Base-by-base conservation (phyloP, 257 asterid genomes). In the Fraxinus quadrangulata region DNA sequence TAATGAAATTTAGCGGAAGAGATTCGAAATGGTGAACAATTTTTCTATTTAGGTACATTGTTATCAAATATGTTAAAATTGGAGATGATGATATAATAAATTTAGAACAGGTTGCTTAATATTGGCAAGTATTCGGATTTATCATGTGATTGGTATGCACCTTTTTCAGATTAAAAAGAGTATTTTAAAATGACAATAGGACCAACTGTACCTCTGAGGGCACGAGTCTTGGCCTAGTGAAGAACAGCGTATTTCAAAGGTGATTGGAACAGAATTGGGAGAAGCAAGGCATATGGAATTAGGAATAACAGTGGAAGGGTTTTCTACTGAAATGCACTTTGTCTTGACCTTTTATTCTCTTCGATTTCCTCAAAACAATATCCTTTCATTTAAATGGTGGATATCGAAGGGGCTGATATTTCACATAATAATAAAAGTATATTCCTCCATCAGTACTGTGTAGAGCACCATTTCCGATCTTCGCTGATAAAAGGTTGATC, bases 1-100 rank as follows among this genome's bases (percentile, higher is more conserved):
- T 19, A 56, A 5, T 2, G 21, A n/a, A 56, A 56, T 6, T 19
- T 56, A n/a, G 66, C 12, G 31, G 21, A 45, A 36, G 37, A 42
- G 31, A 65, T 71, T 39, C 36, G 33, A 51, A 67, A 59, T 59
- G 28, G 56, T 56, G 39, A 71, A 71, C 71, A 49, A 69, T 69
- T 36, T 65, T 26, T 56, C 74, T 42, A 34, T 45, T 37, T 70
- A 17, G 66, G 4, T 45, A 68, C 56, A 40, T 19, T 39, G 56
- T 81, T 72, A 37, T 10, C 70, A 54, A 67, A 39, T 67, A 75
- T 73, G 72, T 21, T 72, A 78, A 39, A 54, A 56, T 34, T 61
- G 24, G 66, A 56, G 14, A 24, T 24, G 73, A 59, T 74, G 78
- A 73, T 73, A 4, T 31, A 36, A 19, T 70, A 31, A 34, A 45